Conservation (phyloP, 208 protist species). For the Zelonia costaricensis region DNA sequence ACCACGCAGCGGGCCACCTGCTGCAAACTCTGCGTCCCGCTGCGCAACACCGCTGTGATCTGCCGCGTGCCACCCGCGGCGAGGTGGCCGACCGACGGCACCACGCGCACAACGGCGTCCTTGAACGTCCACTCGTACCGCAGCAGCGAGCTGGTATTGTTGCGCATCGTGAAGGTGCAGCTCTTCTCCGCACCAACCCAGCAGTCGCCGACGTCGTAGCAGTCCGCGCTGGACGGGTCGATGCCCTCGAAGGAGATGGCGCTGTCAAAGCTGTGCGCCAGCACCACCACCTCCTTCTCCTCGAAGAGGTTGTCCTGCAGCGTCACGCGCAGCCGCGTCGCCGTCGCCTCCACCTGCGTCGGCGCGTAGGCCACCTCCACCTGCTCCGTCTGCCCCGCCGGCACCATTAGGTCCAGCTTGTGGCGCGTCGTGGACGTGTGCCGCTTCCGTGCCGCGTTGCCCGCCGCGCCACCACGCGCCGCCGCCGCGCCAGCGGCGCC, state of each 20-base stretch:
- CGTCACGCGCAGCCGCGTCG: slow-evolving; percentile 65
- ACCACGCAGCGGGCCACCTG: slow-evolving; percentile 18
- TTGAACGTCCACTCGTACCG: slow-evolving; percentile 82
- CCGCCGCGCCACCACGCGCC: slow-evolving; percentile 3
- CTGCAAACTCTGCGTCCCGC: slow-evolving; percentile 21
- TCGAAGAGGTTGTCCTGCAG: slow-evolving; percentile 95
- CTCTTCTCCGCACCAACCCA: slow-evolving; percentile 63
- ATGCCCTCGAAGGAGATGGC: slow-evolving; percentile 92
- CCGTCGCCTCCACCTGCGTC: slow-evolving; percentile 38
- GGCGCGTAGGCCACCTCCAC: slow-evolving; percentile 72
- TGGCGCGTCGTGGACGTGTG: slow-evolving; percentile 12
- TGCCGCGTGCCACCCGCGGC: slow-evolving; percentile 39
- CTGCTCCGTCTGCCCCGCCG: slow-evolving; percentile 45
- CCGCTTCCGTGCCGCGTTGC: slow-evolving; percentile 32
- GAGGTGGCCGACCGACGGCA: slow-evolving; percentile 66
- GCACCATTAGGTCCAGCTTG: slow-evolving; percentile 55
- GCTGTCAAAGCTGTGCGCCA: slow-evolving; percentile 84
- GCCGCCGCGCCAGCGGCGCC: slow-evolving; percentile 4
- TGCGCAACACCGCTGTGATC: slow-evolving; percentile 50
- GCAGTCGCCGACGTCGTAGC: slow-evolving; percentile 88
- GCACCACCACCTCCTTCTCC: slow-evolving; percentile 77
- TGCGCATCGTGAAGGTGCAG: slow-evolving; percentile 80
- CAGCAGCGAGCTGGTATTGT: slow-evolving; percentile 68
- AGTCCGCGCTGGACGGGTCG: slow-evolving; percentile 72
- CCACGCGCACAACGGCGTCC: slow-evolving; percentile 27